These are phyloP conservation scores for Cucurbita maxima DNA, from an alignment of 306 rosid species.

Conservation along the genomic window DNA sequence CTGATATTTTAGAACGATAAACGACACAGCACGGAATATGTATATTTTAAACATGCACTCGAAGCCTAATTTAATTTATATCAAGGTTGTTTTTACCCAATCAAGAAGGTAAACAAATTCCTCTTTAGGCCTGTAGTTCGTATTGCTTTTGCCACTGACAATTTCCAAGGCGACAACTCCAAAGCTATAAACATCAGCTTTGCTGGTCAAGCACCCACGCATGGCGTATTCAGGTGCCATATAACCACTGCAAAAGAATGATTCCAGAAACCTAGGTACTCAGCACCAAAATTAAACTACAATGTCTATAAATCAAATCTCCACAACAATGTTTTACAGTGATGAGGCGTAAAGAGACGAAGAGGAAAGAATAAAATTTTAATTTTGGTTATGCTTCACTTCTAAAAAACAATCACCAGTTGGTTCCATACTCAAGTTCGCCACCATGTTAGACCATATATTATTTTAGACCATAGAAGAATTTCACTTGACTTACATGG, in stretches of 20 bases:
- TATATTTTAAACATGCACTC: background rate
- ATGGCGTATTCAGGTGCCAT: conserved; percentile 98
- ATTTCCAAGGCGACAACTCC: conserved; percentile 85
- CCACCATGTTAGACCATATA: background rate
- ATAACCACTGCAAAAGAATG: conserved; percentile 51
- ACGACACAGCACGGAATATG: background rate
- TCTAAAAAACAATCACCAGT: background rate
- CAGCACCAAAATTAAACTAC: background rate
- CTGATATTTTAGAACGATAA: background rate
- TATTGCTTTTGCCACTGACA: conserved; percentile 86
- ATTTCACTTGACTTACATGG: conserved; percentile 48
- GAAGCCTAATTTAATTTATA: background rate
- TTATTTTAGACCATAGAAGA: background rate
- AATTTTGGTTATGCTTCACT: background rate
- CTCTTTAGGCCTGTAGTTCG: conserved; percentile 71
- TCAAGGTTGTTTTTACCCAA: conserved; percentile 40
- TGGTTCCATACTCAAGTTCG: background rate
- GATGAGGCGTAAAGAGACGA: background rate
- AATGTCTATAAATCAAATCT: background rate
- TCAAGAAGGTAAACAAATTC: conserved; percentile 90
- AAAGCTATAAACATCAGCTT: conserved; percentile 86
- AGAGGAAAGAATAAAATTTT: background rate
- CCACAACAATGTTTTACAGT: background rate
- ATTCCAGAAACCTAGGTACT: background rate
- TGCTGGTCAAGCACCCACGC: conserved; percentile 75